Conservation (phyloP, 345 rosid species). For the Trapa bicornis region DNA sequence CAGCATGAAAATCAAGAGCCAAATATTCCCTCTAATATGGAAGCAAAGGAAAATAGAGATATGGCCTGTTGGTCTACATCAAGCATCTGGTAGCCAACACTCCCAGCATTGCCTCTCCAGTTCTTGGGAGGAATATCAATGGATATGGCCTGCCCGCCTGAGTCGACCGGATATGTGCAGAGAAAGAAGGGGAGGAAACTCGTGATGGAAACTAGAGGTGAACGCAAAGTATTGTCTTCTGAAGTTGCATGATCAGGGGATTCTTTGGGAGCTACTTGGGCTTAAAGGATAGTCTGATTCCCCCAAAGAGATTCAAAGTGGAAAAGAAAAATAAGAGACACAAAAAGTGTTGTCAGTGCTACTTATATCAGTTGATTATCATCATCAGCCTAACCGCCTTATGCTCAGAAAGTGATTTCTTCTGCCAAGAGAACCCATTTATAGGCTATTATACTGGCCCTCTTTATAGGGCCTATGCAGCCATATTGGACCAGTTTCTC, state of each 20-base stretch:
- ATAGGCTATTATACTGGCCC: too few species aligned
- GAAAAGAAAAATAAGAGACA: too few species aligned
- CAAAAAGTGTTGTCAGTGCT: background rate
- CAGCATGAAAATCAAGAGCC: background rate
- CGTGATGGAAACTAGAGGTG: background rate
- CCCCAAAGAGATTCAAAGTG: background rate
- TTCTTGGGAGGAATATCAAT: background rate
- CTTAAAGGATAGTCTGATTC: slow-evolving; percentile 6
- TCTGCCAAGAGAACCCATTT: too few species aligned
- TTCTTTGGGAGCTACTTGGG: slow-evolving; percentile 7
- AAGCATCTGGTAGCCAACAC: slow-evolving; percentile 11
- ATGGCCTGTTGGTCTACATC: slow-evolving; percentile 2
- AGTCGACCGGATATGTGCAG: slow-evolving; percentile 3
- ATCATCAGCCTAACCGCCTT: too few species aligned
- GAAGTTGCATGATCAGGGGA: background rate
- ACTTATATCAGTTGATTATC: too few species aligned
- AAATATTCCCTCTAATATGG: background rate
- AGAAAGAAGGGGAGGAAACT: background rate
- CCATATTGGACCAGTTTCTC: too few species aligned
- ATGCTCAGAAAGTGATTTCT: too few species aligned
- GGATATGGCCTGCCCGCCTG: too few species aligned
- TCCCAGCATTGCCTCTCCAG: slow-evolving; percentile 7
- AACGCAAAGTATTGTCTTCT: background rate
- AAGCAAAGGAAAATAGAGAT: background rate
- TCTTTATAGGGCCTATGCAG: too few species aligned